A percentile compares a stretch with the other conserved stretches of the same genome.
Conservation (phyloP, 179 eudicot genomes). For the Drosera spatulata region DNA sequence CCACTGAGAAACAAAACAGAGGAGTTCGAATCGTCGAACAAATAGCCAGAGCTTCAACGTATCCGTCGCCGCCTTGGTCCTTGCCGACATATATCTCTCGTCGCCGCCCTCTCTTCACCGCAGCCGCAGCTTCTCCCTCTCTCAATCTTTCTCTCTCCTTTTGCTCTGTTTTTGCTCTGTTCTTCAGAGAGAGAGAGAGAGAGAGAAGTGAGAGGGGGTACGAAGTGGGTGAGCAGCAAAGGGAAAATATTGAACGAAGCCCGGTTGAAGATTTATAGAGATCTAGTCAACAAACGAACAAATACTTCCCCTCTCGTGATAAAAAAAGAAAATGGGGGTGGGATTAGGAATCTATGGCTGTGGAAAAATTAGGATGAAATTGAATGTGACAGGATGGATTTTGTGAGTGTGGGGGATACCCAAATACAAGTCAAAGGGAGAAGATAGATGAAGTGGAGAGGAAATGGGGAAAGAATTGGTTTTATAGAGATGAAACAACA, state of each 20-base stretch:
- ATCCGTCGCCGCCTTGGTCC: constrained; percentile 33
- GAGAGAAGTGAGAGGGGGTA: no score
- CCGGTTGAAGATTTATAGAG: constrained; percentile 10
- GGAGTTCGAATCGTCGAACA: constrained; percentile 12
- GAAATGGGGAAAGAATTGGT: no score
- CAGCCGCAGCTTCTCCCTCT: background rate
- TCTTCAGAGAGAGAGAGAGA: no score
- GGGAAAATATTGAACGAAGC: background rate
- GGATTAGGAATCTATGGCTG: constrained; percentile 29
- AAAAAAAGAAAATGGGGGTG: background rate
- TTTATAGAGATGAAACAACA: no score
- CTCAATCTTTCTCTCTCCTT: background rate
- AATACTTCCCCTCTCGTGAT: background rate
- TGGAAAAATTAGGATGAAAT: background rate
- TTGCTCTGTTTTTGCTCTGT: background rate
- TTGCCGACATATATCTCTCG: constrained; percentile 37
- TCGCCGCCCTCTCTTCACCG: background rate
- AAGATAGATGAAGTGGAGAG: no score
- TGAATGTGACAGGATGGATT: no score
- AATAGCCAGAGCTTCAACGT: constrained; percentile 40
- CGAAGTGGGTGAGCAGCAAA: background rate
- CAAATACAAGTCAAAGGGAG: constrained; percentile 7
- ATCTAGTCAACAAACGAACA: background rate
- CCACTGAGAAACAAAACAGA: constrained; percentile 55
- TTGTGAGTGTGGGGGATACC: no score